A percentile compares a stretch with the other conserved stretches of the same genome.
phyloP scores from a whole-genome alignment of 352 stramenopile species.

The Globisporangium mamillatum region DNA sequence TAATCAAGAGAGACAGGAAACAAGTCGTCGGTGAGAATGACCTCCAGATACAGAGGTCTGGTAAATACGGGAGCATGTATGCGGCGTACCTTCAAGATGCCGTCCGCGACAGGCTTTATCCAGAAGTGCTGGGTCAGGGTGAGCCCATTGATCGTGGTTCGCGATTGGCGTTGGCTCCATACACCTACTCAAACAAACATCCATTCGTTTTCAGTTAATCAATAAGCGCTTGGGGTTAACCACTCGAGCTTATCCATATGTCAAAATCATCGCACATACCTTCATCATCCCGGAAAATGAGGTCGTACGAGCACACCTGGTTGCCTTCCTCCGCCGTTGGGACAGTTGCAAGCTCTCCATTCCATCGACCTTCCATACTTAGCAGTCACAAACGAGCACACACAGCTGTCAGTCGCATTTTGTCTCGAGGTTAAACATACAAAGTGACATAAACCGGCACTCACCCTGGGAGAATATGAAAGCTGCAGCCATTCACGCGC shows the following conservation, averaged over 20 bases:
- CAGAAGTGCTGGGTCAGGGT: constrained; percentile 87
- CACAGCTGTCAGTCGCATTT: neutral
- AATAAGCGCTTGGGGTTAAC: neutral
- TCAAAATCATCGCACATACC: constrained; percentile 19
- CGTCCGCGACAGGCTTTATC: constrained; percentile 85
- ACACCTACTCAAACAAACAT: constrained; percentile 30
- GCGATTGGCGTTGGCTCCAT: constrained; percentile 83
- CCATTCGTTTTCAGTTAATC: neutral
- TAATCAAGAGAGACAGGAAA: neutral
- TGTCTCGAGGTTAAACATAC: neutral
- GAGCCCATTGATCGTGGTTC: constrained; percentile 82
- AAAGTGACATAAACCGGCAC: neutral
- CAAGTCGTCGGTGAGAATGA: neutral
- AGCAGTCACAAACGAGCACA: neutral
- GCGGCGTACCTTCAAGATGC: constrained; percentile 65
- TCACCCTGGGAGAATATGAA: constrained; percentile 72
- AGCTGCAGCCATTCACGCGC: constrained; percentile 82
- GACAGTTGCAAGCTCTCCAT: constrained; percentile 75
- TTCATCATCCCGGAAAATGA: constrained; percentile 82
- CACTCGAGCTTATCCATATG: neutral
- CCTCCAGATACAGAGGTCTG: neutral
- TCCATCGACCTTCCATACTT: constrained; percentile 86
- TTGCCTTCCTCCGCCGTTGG: constrained; percentile 72
- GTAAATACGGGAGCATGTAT: neutral
- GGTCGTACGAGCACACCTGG: constrained; percentile 85